Evolutionary conservation across 495 filamentous ascomycete genomes (phyloP).

Genomic region (Lasiosphaeris hirsuta): DNA sequence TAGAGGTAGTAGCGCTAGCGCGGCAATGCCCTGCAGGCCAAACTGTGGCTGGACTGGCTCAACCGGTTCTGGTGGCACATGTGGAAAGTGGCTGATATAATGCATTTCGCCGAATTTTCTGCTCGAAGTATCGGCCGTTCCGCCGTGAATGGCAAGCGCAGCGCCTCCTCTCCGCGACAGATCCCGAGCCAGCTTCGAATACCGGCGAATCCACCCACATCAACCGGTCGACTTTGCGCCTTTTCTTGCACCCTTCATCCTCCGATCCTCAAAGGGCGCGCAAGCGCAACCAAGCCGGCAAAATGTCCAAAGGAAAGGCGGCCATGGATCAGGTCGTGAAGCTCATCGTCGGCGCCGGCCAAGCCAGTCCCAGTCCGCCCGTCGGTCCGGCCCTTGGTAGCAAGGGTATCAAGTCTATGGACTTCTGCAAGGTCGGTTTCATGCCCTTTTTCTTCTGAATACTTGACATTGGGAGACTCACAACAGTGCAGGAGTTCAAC

Average conservation of each 20-base stretch:
- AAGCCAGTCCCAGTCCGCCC: slow-evolving; percentile 92
- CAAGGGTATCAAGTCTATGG: slow-evolving; percentile 99
- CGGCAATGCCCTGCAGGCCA: too few relatives aligned
- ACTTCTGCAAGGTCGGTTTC: slow-evolving; percentile 89
- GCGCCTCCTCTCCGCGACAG: too few relatives aligned
- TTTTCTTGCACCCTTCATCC: not conserved
- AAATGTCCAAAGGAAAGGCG: slow-evolving; percentile 72
- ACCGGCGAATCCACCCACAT: not conserved
- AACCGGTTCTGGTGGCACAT: too few relatives aligned
- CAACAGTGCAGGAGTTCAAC: slow-evolving; percentile 80
- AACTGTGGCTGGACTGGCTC: too few relatives aligned
- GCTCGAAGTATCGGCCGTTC: too few relatives aligned
- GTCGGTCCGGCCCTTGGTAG: slow-evolving; percentile 95
- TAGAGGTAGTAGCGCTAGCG: too few relatives aligned
- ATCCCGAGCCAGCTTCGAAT: too few relatives aligned
- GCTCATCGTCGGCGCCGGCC: slow-evolving; percentile 96
- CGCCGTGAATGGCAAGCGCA: too few relatives aligned
- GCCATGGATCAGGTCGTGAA: slow-evolving; percentile 82
- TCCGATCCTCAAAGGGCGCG: not conserved
- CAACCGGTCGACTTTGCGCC: not conserved
- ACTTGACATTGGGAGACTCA: not conserved
- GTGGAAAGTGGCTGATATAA: too few relatives aligned
- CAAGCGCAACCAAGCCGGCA: slow-evolving; percentile 14
- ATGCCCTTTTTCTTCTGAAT: not conserved
- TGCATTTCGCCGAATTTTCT: too few relatives aligned